Percentiles rank a stretch among this genome's conserved stretches.
Evolutionary conservation across 1,139 yeast genomes (phyloP).

Genomic region (Scheffersomyces illinoinensis): DNA sequence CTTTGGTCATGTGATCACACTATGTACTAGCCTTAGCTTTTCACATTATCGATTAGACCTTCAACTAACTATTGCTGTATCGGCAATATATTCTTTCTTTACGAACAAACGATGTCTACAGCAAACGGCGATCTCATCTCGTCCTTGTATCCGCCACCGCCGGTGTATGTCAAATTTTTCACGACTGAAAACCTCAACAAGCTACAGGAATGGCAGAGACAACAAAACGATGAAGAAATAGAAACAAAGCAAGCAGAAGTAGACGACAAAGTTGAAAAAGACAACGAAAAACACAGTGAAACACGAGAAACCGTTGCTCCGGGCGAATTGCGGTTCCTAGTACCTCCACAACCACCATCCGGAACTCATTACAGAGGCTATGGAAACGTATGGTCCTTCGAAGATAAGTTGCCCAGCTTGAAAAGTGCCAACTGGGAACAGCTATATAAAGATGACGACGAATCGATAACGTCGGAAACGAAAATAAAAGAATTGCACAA

Average conservation of each 20-base stretch:
- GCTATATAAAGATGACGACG: conserved; percentile 53
- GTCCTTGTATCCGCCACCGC: conserved; percentile 86
- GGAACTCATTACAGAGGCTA: conserved; percentile 70
- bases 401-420: conserved; percentile 68
- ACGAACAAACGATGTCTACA: conserved; percentile 12
- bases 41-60: neutral
- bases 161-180: conserved; percentile 68
- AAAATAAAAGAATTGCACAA: conserved; percentile 69
- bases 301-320: conserved; percentile 14
- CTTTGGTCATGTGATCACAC: neutral
- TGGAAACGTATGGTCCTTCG: conserved; percentile 79
- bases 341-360: conserved; percentile 67
- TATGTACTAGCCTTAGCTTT: neutral
- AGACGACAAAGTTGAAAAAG: neutral
- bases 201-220: conserved; percentile 24
- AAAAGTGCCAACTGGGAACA: conserved; percentile 70
- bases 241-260: conserved; percentile 1
- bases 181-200: conserved; percentile 58
- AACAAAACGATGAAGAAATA: neutral
- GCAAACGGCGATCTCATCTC: conserved; percentile 47
- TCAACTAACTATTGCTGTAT: neutral
- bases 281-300: conserved; percentile 3
- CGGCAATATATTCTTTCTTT: neutral
- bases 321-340: conserved; percentile 51
- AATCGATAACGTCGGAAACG: conserved; percentile 47